Base-by-base conservation (phyloP, 2,329 filamentous ascomycete species). In the Aspergillus proliferans region DNA sequence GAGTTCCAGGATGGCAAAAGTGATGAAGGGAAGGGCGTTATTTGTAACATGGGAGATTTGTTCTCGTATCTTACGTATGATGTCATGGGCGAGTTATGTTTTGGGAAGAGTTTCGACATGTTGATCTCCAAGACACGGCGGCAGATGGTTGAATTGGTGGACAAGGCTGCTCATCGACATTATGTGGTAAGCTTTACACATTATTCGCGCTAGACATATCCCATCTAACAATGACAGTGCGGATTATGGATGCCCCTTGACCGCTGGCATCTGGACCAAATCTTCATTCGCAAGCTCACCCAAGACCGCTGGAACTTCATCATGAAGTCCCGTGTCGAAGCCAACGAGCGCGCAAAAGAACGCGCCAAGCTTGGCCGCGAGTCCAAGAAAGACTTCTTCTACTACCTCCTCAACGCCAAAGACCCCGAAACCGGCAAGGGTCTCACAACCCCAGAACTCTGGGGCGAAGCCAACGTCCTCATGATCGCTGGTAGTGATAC, bases 401-500 rank as follows among this genome's bases (percentile, higher is more conserved):
- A 87, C 68, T 83, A 88, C 65, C 76, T 89, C 9, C 77, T 88
- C 51, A 84, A 83, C 60, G 85, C 85, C 6, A 79, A 80, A 36
- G 85, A 88, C 56, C 84, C 84, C 10, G 84, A 87, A 61, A 87
- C 84, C 0, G 84, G 84, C 46, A 75, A 79, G 49, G 82, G 82
- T 1, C 84, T 87, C 60, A 78, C 75, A 38, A 83, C 76, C 2
- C 77, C 79, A 0, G 85, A 87, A 60, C 78, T 88, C 21, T 86
- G 84, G 83, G 82, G 78, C 45, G 84, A 87, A 63, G 84, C 83
- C 7, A 86, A 87, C 61, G 69, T 86, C 15, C 76, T 88, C 71
- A 85, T 87, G 71, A 85, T 86, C 54, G 84, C 83, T 8, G 84
- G 84, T 28, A 84, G 83, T 24, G 85, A 88, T 61, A 88, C 85